Evolutionary conservation across 768 basidiomycete species (phyloP), one percentile per base, ranked within the genome.

Genomic region (Termitomyces sp.): DNA sequence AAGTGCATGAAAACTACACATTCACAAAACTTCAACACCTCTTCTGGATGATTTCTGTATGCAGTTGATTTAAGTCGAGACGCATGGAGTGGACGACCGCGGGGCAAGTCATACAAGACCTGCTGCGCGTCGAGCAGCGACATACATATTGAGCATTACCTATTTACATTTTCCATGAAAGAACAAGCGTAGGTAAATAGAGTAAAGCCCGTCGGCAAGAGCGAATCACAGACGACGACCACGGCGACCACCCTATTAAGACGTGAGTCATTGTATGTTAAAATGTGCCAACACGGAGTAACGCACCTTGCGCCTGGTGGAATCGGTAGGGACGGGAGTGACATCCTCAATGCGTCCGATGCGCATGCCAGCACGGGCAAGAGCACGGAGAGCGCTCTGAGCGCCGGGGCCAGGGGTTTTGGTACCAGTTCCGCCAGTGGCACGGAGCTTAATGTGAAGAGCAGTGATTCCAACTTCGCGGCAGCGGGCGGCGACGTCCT

Each of bases 351-450:
- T 98, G 61, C 97, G 83, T 54, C 97, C 97, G 63, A 99, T 98
- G 62, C 89, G 80, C 94, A 99, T 97, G 51, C 97, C 96, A 54
- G 96, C 88, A 77, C 96, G 94, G 65, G 97, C 97, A 55, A 98
- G 88, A 50, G 95, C 97, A 75, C 96, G 92, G 67, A 98, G 89
- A 40, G 97, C 96, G 64, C 90, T 91, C 80, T 99, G 97, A 43
- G 94, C 97, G 74, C 97, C 97, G 16, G 97, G 97, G 46, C 97
- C 97, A 40, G 97, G 97, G 57, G 96, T 96, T 81, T 98, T 99
- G 67, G 97, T 98, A 61, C 94, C 95, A 52, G 94, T 98, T 70
- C 97, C 97, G 64, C 89, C 97, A 53, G 97, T 98, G 44, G 97
- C 97, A 63, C 97, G 89, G 68, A 99, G 88, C 80, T 98, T 99